Evolutionary conservation across 2,329 filamentous ascomycete genomes (phyloP).

Genomic region (Hypoxylon sp.): DNA sequence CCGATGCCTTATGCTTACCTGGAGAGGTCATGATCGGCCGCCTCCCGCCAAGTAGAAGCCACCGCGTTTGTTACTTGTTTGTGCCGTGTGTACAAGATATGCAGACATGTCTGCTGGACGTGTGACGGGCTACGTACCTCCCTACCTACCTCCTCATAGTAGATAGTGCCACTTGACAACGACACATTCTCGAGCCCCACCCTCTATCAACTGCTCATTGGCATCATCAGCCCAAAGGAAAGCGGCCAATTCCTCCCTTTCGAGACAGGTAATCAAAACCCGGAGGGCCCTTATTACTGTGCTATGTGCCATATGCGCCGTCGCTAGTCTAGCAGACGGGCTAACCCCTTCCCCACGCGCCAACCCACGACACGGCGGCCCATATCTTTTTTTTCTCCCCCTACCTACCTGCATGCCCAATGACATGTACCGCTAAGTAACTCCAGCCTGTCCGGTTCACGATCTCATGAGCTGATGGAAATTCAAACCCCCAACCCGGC

Average conservation of each 20-base stretch:
- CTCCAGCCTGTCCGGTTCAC: constrained; percentile 28
- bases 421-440: constrained; percentile 32
- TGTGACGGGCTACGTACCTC: constrained; percentile 29
- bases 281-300: constrained; percentile 36
- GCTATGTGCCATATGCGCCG: constrained; percentile 23
- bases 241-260: constrained; percentile 41
- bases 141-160: constrained; percentile 14
- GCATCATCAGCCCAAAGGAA: constrained; percentile 37
- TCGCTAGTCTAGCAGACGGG: constrained; percentile 37
- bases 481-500: constrained; percentile 34
- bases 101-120: constrained; percentile 35
- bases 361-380: constrained; percentile 40
- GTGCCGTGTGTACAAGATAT: constrained; percentile 44
- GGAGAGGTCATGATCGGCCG: constrained; percentile 44
- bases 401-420: constrained; percentile 37
- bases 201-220: constrained; percentile 33
- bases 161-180: constrained; percentile 38
- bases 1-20: constrained; percentile 38
- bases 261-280: constrained; percentile 47
- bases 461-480: constrained; percentile 41
- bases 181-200: constrained; percentile 33
- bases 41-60: constrained; percentile 42
- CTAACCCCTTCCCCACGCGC: constrained; percentile 41
- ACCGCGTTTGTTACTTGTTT: constrained; percentile 45
- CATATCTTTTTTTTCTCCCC: constrained; percentile 38